phyloP scores from a whole-genome alignment of 2,329 filamentous ascomycete species.

The Ophiocordyceps camponoti-saundersi region DNA sequence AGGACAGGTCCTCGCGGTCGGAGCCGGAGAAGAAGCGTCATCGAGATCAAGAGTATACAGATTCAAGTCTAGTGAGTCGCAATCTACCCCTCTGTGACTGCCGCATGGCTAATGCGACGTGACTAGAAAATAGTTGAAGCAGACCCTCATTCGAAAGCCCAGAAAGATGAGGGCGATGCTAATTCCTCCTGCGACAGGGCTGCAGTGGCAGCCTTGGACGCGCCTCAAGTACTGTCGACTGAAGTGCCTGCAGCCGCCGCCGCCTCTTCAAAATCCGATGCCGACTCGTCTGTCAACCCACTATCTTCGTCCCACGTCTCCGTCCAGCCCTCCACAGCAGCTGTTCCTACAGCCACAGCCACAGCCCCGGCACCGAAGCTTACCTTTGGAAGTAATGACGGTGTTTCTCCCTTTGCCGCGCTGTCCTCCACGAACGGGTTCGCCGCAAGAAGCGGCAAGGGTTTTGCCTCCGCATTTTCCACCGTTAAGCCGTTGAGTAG shows the following conservation, averaged over 20 bases:
- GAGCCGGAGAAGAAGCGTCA: constrained; percentile 51
- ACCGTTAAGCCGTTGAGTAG: constrained; percentile 35
- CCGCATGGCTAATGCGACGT: background rate
- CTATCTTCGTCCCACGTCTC: constrained; percentile 14
- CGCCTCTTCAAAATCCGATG: constrained; percentile 27
- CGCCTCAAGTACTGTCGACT: background rate
- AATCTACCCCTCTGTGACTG: background rate
- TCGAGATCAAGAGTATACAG: constrained; percentile 29
- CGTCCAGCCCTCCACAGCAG: constrained; percentile 5
- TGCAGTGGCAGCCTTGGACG: background rate
- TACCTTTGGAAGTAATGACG: constrained; percentile 25
- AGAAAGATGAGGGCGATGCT: background rate
- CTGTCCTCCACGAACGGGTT: constrained; percentile 31
- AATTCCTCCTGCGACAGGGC: background rate
- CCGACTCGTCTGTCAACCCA: constrained; percentile 26
- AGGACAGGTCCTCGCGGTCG: constrained; percentile 24
- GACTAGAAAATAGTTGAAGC: background rate
- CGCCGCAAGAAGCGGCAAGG: constrained; percentile 20
- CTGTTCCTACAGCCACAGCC: constrained; percentile 7
- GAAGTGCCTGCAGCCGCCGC: constrained; percentile 9
- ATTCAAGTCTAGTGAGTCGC: constrained; percentile 16
- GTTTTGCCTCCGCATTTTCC: constrained; percentile 18
- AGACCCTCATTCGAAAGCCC: background rate
- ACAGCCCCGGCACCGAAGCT: constrained; percentile 26
- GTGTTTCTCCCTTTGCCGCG: constrained; percentile 29